Percentiles rank a stretch among this genome's conserved stretches.
phyloP scores from a whole-genome alignment of 306 rosid species.

The Citrullus amarus region DNA sequence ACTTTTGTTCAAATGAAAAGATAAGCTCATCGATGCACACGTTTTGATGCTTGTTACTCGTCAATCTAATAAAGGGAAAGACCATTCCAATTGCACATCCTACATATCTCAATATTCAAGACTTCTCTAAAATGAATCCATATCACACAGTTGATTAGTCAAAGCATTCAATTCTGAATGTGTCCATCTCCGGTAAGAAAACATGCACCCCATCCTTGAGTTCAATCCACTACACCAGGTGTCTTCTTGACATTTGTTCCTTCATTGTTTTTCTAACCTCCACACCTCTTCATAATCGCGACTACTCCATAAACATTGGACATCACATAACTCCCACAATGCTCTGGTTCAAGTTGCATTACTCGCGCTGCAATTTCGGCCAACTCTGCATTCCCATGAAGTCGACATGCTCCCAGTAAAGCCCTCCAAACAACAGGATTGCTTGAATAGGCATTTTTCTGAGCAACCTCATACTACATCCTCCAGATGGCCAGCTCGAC shows the following conservation, averaged over 20 bases:
- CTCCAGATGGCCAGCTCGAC: conserved; percentile 52
- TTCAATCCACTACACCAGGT: conserved; percentile 86
- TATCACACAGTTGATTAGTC: conserved; percentile 48
- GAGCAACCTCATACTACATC: conserved; percentile 50
- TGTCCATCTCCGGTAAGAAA: conserved; percentile 49
- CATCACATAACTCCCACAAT: conserved; percentile 71
- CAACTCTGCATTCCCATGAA: conserved; percentile 46
- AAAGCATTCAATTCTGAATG: conserved; percentile 60
- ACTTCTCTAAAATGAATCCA: conserved; percentile 20
- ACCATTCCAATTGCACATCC: background rate
- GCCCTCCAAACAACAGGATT: conserved; percentile 75
- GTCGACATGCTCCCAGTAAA: conserved; percentile 63
- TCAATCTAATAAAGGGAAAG: background rate
- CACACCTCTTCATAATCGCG: conserved; percentile 57
- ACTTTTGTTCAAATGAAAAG: too few relatives aligned
- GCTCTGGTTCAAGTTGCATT: conserved; percentile 58
- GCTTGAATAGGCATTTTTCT: conserved; percentile 45
- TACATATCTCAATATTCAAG: background rate
- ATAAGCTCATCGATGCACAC: background rate
- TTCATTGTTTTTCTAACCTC: conserved; percentile 59
- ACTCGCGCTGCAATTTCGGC: conserved; percentile 50
- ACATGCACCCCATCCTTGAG: conserved; percentile 58
- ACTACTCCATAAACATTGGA: conserved; percentile 65
- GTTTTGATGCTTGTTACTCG: background rate
- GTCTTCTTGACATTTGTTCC: conserved; percentile 62